Percentiles rank a stretch among this genome's conserved stretches.
Conservation (phyloP, 2,329 filamentous ascomycete genomes). For the Cadophora luteo-olivacea region DNA sequence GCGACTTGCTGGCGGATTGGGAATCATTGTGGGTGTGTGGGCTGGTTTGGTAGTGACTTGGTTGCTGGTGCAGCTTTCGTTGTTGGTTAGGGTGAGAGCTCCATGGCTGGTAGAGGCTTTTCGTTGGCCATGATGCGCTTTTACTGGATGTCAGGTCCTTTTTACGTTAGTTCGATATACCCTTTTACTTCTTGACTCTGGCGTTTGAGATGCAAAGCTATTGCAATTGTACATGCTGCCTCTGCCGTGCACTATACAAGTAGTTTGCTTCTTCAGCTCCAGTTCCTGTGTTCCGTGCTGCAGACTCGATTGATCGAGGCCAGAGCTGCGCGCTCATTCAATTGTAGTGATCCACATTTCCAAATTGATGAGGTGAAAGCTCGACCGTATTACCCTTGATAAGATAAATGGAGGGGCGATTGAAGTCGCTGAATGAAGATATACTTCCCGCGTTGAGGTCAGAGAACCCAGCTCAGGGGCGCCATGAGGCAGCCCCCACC, state of each 20-base stretch:
- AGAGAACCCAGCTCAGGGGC: neutral
- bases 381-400: neutral
- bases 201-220: too few species aligned
- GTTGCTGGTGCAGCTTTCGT: slow-evolving; percentile 35
- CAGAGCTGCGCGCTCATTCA: too few species aligned
- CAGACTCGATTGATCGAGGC: too few species aligned
- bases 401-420: neutral
- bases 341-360: too few species aligned
- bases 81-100: slow-evolving; percentile 27
- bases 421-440: neutral
- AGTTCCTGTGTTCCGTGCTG: too few species aligned
- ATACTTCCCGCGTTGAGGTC: neutral
- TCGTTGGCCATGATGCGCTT: neutral
- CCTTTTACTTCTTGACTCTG: neutral
- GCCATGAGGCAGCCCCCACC: too few species aligned
- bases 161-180: neutral
- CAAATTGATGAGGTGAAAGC: neutral
- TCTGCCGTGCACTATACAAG: too few species aligned
- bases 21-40: slow-evolving; percentile 42
- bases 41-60: slow-evolving; percentile 40
- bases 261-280: too few species aligned
- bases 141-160: too few species aligned
- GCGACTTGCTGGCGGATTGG: slow-evolving; percentile 35
- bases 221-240: too few species aligned
- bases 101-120: slow-evolving; percentile 22